Conservation (phyloP, 2,329 filamentous ascomycete species). For the Hypomyces perniciosus region DNA sequence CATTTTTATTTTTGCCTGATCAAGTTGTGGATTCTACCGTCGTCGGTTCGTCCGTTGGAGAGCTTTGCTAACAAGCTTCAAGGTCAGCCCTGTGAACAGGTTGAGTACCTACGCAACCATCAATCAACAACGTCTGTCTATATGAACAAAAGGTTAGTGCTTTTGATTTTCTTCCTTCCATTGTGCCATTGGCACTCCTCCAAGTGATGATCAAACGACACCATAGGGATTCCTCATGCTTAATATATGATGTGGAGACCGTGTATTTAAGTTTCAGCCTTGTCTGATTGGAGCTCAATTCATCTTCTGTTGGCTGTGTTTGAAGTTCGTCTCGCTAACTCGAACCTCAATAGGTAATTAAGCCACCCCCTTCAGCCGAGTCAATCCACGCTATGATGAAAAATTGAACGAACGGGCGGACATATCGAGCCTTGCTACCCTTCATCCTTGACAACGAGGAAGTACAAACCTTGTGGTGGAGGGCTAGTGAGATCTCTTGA, state of each 20-base stretch:
- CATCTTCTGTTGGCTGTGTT: slow-evolving; percentile 16
- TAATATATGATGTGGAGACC: slow-evolving; percentile 59
- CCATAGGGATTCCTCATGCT: slow-evolving; percentile 63
- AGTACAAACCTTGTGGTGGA: slow-evolving; percentile 57
- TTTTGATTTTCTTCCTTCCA: slow-evolving; percentile 12
- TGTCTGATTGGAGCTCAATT: slow-evolving; percentile 51
- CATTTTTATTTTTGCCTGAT: slow-evolving; percentile 53
- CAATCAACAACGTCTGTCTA: neutral
- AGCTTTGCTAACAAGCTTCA: slow-evolving; percentile 16
- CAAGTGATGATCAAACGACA: slow-evolving; percentile 57
- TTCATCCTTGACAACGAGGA: slow-evolving; percentile 47
- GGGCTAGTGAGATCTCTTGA: slow-evolving; percentile 49
- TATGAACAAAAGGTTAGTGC: slow-evolving; percentile 42
- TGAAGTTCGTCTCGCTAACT: slow-evolving; percentile 31
- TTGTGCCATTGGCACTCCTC: slow-evolving; percentile 19
- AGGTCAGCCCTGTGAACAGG: neutral
- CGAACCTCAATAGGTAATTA: slow-evolving; percentile 37
- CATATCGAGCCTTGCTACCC: slow-evolving; percentile 51
- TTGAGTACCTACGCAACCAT: neutral
- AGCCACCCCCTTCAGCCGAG: slow-evolving; percentile 4
- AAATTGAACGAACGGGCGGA: slow-evolving; percentile 65
- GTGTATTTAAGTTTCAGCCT: slow-evolving; percentile 60
- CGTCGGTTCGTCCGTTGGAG: neutral
- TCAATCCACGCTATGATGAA: slow-evolving; percentile 47
- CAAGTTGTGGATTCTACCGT: slow-evolving; percentile 26